Evolutionary conservation across 2,329 filamentous ascomycete genomes (phyloP).

Genomic region (Phyllosticta ampelicida): DNA sequence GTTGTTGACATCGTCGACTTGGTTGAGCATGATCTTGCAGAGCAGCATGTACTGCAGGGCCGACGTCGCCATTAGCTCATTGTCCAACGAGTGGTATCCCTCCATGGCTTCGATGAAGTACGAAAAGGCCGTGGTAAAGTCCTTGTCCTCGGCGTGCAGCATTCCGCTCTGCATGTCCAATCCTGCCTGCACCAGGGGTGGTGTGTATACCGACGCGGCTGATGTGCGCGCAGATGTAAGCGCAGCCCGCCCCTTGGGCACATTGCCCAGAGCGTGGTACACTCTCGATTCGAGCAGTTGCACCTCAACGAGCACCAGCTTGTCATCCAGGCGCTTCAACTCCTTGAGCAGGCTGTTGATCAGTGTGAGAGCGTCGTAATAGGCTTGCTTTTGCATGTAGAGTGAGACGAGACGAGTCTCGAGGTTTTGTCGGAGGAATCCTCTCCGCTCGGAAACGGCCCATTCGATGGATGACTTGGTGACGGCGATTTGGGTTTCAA

Average conservation of each 20-base stretch:
- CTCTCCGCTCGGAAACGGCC: constrained; percentile 87
- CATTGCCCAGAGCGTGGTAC: constrained; percentile 95
- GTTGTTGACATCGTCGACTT: constrained; percentile 89
- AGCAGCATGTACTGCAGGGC: constrained; percentile 98
- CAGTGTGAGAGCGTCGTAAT: constrained; percentile 91
- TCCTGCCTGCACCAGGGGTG: constrained; percentile 85
- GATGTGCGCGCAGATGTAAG: constrained; percentile 90
- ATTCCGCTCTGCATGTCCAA: constrained; percentile 99
- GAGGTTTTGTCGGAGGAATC: constrained; percentile 95
- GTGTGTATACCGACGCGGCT: constrained; percentile 94
- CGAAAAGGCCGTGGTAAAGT: constrained; percentile 97
- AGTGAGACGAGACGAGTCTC: constrained; percentile 89
- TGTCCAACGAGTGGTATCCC: constrained; percentile 89
- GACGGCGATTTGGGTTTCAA: constrained; percentile 86
- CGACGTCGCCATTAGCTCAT: constrained; percentile 80
- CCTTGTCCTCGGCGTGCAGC: constrained; percentile 95
- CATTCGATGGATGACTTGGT: constrained; percentile 99
- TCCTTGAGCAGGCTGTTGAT: constrained; percentile 95
- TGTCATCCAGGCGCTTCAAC: constrained; percentile 96
- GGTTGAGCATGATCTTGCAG: constrained; percentile 99
- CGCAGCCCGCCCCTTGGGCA: constrained; percentile 88
- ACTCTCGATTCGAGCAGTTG: constrained; percentile 94
- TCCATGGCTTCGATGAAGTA: constrained; percentile 99
- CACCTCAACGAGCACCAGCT: constrained; percentile 93
- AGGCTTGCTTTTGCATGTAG: constrained; percentile 94